These are phyloP conservation scores for Leptoxyphium fumago DNA, from an alignment of 2,329 filamentous ascomycete genomes.

Conservation along the genomic window DNA sequence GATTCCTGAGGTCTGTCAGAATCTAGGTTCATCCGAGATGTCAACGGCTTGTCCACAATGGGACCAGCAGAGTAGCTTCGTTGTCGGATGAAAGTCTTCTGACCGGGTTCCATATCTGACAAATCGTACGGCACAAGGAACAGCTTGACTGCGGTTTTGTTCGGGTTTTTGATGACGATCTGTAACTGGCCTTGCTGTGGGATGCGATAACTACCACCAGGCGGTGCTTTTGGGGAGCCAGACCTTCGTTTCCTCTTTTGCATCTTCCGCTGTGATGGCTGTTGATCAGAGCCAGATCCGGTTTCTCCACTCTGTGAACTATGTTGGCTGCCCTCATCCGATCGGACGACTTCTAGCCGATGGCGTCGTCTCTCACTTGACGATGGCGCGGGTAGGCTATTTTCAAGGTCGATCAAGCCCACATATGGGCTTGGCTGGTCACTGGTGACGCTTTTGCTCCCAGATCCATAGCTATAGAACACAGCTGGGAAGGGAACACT, in stretches of 20 bases:
- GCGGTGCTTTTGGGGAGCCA: constrained; percentile 48
- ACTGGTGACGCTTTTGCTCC: constrained; percentile 47
- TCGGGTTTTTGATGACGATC: constrained; percentile 94
- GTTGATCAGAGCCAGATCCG: constrained; percentile 11
- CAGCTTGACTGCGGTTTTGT: constrained; percentile 93
- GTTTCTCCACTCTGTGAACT: constrained; percentile 13
- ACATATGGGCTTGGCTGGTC: constrained; percentile 95
- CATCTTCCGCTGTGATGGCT: constrained; percentile 11
- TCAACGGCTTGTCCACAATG: constrained; percentile 56
- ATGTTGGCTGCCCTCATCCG: constrained; percentile 15
- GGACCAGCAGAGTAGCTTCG: constrained; percentile 81
- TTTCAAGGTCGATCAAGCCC: constrained; percentile 80
- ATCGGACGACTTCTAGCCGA: constrained; percentile 9
- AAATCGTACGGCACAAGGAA: constrained; percentile 91
- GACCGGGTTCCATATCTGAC: constrained; percentile 79
- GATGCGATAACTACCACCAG: constrained; percentile 84
- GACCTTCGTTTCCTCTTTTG: constrained; percentile 45
- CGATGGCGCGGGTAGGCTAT: constrained; percentile 39
- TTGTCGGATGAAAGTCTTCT: constrained; percentile 91
- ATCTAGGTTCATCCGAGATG: constrained; percentile 30
- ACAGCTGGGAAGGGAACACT: constrained; percentile 85
- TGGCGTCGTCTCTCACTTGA: constrained; percentile 19
- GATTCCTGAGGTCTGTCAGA: constrained; percentile 40
- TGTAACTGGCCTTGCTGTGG: constrained; percentile 88
- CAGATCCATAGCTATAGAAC: constrained; percentile 80